Evolutionary conservation across 2,329 filamentous ascomycete species (phyloP).

Genomic region (Trichophyton schoenleinii): DNA sequence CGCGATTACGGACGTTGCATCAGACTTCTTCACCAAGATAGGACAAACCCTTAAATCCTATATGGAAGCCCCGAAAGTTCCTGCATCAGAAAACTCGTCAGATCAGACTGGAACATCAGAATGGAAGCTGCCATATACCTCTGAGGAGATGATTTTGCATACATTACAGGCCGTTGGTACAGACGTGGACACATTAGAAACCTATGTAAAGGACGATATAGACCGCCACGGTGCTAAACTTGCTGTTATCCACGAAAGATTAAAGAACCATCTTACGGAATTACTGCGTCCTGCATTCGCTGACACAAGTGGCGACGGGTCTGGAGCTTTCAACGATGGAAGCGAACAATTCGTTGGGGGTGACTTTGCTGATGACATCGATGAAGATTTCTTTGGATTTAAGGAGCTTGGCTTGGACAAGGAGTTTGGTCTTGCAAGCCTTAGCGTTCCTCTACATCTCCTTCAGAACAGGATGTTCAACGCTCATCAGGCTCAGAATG

Average conservation of each 20-base stretch:
- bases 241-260: conserved; percentile 75
- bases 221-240: conserved; percentile 73
- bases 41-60: conserved; percentile 69
- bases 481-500: conserved; percentile 66
- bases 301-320: conserved; percentile 70
- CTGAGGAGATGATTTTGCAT: conserved; percentile 79
- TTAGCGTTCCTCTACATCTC: conserved; percentile 86
- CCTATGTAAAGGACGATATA: conserved; percentile 86
- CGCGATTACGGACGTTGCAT: conserved; percentile 74
- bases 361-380: conserved; percentile 94
- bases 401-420: conserved; percentile 83
- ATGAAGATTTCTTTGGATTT: conserved; percentile 98
- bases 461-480: conserved; percentile 82
- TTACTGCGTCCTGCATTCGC: conserved; percentile 78
- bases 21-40: conserved; percentile 79
- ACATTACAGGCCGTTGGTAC: conserved; percentile 72
- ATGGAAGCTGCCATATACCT: conserved; percentile 58
- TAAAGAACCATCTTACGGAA: conserved; percentile 88
- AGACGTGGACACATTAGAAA: conserved; percentile 67
- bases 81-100: conserved; percentile 36
- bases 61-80: conserved; percentile 66
- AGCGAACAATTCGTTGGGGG: conserved; percentile 94
- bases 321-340: conserved; percentile 84
- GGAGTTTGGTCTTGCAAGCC: conserved; percentile 75
- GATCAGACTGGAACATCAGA: conserved; percentile 20